Conservation (phyloP, 2,329 filamentous ascomycete genomes). For the Venturia pyrina region DNA sequence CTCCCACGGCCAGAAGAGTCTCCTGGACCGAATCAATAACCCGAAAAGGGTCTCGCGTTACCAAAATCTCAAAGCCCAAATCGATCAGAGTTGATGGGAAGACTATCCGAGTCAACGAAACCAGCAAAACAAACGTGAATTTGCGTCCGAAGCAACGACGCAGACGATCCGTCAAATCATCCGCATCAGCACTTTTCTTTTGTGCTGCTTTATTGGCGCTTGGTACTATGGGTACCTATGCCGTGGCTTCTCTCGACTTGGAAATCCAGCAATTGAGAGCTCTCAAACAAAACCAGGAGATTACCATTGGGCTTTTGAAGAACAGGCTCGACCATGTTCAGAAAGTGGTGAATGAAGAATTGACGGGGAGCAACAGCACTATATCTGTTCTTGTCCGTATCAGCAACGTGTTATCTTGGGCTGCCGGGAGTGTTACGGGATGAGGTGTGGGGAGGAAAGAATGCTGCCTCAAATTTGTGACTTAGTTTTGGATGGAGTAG, state of each 20-base stretch:
- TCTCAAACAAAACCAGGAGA: not conserved
- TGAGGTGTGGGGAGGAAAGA: not conserved
- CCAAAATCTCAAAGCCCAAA: not conserved
- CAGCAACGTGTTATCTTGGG: not conserved
- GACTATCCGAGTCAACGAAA: not conserved
- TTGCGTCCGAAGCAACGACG: not conserved
- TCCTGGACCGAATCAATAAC: not conserved
- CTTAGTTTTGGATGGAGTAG: too few species aligned
- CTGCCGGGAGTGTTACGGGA: not conserved
- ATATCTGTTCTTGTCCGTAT: not conserved
- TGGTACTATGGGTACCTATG: not conserved
- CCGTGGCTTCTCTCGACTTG: not conserved
- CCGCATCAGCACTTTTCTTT: not conserved
- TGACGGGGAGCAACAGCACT: not conserved
- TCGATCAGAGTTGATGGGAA: not conserved
- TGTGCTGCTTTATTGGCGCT: not conserved
- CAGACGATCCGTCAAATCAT: not conserved
- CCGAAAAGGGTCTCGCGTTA: not conserved
- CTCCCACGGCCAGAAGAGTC: not conserved
- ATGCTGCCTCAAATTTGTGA: too few species aligned
- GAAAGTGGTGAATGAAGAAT: not conserved
- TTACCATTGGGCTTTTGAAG: not conserved
- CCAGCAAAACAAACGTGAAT: not conserved
- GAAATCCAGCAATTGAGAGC: not conserved
- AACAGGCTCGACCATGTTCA: not conserved